Percentiles rank a stretch among this genome's conserved stretches.
Conservation (phyloP, 176 grass and related monocot species). For the Carex kokanica region DNA sequence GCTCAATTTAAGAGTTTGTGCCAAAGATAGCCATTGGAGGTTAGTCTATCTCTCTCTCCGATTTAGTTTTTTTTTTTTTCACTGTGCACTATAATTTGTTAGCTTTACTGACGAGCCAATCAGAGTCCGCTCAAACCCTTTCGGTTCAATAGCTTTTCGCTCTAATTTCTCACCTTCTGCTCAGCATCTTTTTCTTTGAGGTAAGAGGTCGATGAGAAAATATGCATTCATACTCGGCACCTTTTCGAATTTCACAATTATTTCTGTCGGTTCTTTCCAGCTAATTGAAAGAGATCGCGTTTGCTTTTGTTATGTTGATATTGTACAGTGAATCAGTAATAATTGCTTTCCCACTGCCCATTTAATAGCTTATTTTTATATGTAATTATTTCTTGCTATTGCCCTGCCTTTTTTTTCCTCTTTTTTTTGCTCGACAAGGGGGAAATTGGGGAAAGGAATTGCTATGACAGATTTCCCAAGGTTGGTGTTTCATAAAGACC, state of each 20-base stretch:
- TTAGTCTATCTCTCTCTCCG: conserved; percentile 1
- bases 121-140: not conserved
- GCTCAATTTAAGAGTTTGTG: conserved; percentile 6
- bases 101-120: not conserved
- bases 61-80: conserved; percentile 9
- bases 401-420: not conserved
- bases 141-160: not conserved
- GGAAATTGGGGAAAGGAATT: not conserved
- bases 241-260: not conserved
- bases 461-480: not conserved
- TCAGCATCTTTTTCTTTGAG: not conserved
- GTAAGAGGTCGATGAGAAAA: too few species aligned
- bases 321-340: not conserved
- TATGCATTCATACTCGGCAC: too few species aligned
- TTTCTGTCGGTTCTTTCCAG: not conserved
- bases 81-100: not conserved
- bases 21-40: conserved; percentile 18
- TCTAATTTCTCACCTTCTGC: not conserved
- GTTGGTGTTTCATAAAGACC: not conserved
- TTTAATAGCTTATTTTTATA: not conserved
- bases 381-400: not conserved
- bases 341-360: not conserved
- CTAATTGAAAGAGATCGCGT: conserved; percentile 3
- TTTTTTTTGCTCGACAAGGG: not conserved
- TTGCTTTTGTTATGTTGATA: not conserved